Percentiles rank a stretch among this genome's conserved stretches.
Evolutionary conservation across 768 basidiomycete species (phyloP).

Genomic region (Leucogyrophana mollusca): DNA sequence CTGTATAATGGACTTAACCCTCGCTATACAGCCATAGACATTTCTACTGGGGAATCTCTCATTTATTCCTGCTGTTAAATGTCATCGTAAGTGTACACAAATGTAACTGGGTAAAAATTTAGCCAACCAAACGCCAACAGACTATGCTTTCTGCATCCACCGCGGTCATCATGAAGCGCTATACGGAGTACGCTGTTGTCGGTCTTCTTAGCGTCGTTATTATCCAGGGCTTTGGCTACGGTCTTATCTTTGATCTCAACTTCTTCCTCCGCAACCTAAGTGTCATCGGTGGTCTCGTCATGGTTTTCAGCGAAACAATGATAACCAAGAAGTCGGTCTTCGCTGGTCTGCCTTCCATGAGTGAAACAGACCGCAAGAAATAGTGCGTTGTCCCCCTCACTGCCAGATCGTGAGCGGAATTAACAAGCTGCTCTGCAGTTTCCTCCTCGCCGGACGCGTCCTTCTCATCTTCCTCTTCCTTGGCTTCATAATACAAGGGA

Average conservation of each 20-base stretch:
- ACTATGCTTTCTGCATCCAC: constrained; percentile 85
- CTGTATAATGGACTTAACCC: constrained; percentile 8
- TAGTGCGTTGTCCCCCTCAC: constrained; percentile 58
- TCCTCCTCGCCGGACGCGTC: constrained; percentile 95
- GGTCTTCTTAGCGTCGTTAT: constrained; percentile 91
- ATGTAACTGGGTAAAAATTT: neutral
- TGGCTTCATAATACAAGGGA: constrained; percentile 92
- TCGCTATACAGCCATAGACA: constrained; percentile 70
- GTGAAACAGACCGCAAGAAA: constrained; percentile 96
- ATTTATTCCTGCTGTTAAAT: constrained; percentile 89
- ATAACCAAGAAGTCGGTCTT: constrained; percentile 83
- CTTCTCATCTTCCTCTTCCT: constrained; percentile 99
- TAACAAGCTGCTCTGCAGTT: constrained; percentile 45
- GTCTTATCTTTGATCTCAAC: constrained; percentile 98
- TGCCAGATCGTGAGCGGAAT: constrained; percentile 3
- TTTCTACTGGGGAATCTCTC: constrained; percentile 95
- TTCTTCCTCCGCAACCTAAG: constrained; percentile 99
- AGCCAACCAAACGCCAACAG: constrained; percentile 38
- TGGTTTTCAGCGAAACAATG: constrained; percentile 98
- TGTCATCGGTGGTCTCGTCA: constrained; percentile 96
- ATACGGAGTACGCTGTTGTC: constrained; percentile 86
- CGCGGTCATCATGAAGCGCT: constrained; percentile 82
- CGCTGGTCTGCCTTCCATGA: constrained; percentile 85
- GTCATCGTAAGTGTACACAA: constrained; percentile 68
- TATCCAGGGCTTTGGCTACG: constrained; percentile 97